phyloP scores from a whole-genome alignment of 306 rosid genomes.

The Lablab purpureus region DNA sequence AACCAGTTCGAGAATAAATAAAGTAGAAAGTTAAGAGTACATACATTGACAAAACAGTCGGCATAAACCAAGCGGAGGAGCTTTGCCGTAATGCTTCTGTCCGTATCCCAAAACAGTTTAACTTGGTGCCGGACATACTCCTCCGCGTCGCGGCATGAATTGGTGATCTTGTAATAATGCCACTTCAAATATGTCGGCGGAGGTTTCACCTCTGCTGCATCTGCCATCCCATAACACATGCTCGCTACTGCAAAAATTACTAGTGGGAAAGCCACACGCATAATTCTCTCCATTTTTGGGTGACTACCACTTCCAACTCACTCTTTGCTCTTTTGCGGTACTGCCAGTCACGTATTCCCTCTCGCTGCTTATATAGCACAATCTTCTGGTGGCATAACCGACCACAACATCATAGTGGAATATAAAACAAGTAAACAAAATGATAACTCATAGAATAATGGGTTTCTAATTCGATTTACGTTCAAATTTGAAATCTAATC shows the following conservation, averaged over 20 bases:
- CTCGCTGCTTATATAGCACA: conserved; percentile 40
- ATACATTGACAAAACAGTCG: conserved; percentile 75
- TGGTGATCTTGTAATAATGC: conserved; percentile 67
- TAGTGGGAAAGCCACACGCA: conserved; percentile 39
- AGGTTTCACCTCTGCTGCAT: conserved; percentile 33
- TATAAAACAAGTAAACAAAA: not conserved
- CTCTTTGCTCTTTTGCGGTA: conserved; percentile 13
- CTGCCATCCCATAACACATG: conserved; percentile 41
- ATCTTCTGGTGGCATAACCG: conserved; percentile 42
- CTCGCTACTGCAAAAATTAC: conserved; percentile 47
- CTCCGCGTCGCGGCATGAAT: conserved; percentile 63
- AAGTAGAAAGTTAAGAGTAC: conserved; percentile 17
- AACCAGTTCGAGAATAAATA: not conserved
- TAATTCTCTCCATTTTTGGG: conserved; percentile 47
- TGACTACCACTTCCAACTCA: conserved; percentile 22
- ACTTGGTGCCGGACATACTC: conserved; percentile 66
- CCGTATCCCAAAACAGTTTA: conserved; percentile 41
- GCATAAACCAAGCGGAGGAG: conserved; percentile 73
- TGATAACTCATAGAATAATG: conserved; percentile 9
- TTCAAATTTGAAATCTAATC: conserved; percentile 6
- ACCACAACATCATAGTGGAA: conserved; percentile 26
- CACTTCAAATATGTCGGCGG: conserved; percentile 53
- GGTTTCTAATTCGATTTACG: conserved; percentile 3
- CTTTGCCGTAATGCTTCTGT: conserved; percentile 66
- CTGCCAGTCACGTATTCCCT: conserved; percentile 5